These are phyloP conservation scores for Betula pendula DNA, from an alignment of 306 rosid species.

Conservation along the genomic window DNA sequence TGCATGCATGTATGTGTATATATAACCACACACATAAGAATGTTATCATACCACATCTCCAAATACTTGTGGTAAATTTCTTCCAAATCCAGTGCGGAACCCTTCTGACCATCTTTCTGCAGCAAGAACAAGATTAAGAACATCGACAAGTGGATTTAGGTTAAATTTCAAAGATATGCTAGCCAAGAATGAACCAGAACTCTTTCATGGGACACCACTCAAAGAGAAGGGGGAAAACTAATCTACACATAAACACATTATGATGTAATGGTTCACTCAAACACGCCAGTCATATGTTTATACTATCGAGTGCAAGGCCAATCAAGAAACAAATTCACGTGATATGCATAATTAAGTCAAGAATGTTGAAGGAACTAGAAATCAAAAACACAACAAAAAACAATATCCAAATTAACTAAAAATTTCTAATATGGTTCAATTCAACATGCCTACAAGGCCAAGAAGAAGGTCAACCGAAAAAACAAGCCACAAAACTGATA, in stretches of 20 bases:
- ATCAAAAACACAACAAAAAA: too few species aligned
- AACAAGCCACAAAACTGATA: too few species aligned
- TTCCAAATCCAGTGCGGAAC: constrained; percentile 38
- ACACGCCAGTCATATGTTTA: neutral
- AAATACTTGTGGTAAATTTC: constrained; percentile 54
- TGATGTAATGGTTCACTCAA: neutral
- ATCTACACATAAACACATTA: neutral
- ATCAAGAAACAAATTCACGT: neutral
- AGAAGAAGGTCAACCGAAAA: too few species aligned
- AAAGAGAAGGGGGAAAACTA: neutral
- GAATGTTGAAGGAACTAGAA: too few species aligned
- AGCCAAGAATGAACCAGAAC: neutral
- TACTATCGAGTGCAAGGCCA: neutral
- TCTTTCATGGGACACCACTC: neutral
- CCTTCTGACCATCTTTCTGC: constrained; percentile 43
- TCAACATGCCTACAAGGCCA: too few species aligned
- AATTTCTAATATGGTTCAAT: too few species aligned
- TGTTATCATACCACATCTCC: constrained; percentile 49
- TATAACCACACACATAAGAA: constrained; percentile 6
- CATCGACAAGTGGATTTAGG: neutral
- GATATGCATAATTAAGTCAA: neutral
- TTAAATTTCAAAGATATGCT: neutral
- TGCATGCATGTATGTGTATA: neutral
- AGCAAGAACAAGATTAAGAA: constrained; percentile 16
- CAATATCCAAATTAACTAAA: too few species aligned